phyloP scores from a whole-genome alignment of 495 filamentous ascomycete genomes.

The Entonaema liquescens region DNA sequence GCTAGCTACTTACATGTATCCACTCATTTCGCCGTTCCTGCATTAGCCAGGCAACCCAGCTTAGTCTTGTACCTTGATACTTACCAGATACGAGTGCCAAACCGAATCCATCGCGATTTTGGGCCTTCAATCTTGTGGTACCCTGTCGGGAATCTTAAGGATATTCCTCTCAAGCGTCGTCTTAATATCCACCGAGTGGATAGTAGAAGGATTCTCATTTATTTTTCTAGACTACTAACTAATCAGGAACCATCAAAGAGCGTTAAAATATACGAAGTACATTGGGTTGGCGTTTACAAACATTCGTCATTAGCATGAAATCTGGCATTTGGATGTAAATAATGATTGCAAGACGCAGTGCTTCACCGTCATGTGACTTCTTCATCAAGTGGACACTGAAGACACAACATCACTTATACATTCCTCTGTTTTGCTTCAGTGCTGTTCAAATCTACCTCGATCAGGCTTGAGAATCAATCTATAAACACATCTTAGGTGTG shows the following conservation, averaged over 20 bases:
- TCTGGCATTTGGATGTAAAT: conserved; percentile 2
- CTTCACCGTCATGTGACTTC: conserved; percentile 36
- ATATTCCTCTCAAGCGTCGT: background rate
- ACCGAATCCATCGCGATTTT: conserved; percentile 21
- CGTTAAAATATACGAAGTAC: background rate
- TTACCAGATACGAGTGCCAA: conserved; percentile 25
- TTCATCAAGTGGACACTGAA: conserved; percentile 18
- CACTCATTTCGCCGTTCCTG: conserved; percentile 31
- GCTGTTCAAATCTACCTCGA: background rate
- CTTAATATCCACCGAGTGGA: background rate
- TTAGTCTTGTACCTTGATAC: conserved; percentile 18
- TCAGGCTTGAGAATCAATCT: background rate
- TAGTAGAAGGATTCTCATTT: conserved; percentile 1
- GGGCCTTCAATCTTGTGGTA: conserved; percentile 1
- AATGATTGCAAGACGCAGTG: conserved; percentile 26
- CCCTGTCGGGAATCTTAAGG: conserved; percentile 13
- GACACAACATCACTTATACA: background rate
- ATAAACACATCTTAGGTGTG: background rate
- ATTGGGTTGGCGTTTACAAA: conserved; percentile 3
- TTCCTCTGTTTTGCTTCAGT: conserved; percentile 8
- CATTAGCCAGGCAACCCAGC: conserved; percentile 33
- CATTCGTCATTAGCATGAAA: conserved; percentile 7
- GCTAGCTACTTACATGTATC: conserved; percentile 34
- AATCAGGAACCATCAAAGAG: background rate
- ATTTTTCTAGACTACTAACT: conserved; percentile 1